These are phyloP conservation scores for Xylaria multiplex DNA, from an alignment of 2,329 filamentous ascomycete species.

Conservation along the genomic window DNA sequence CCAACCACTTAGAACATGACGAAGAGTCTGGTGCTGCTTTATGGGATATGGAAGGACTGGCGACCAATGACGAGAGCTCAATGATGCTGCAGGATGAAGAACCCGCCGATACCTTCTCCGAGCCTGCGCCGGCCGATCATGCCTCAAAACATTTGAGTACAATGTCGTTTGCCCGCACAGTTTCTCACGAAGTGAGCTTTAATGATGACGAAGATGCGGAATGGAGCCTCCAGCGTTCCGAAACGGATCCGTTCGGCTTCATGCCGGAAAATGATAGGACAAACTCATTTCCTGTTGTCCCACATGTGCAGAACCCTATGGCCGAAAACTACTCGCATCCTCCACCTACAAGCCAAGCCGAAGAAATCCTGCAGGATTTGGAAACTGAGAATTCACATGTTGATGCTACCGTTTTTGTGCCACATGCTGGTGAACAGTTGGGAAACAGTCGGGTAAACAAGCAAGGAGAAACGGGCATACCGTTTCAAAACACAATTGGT, in stretches of 20 bases:
- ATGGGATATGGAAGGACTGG: slow-evolving; percentile 39
- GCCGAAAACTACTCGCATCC: slow-evolving; percentile 49
- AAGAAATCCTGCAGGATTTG: slow-evolving; percentile 63
- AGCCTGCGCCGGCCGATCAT: slow-evolving; percentile 38
- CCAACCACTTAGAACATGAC: slow-evolving; percentile 42
- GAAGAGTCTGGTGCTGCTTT: slow-evolving; percentile 43
- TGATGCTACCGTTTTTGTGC: slow-evolving; percentile 51
- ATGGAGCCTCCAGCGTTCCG: slow-evolving; percentile 62
- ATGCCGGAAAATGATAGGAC: slow-evolving; percentile 67
- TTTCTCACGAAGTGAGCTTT: slow-evolving; percentile 70
- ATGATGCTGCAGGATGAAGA: slow-evolving; percentile 18
- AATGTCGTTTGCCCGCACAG: slow-evolving; percentile 71
- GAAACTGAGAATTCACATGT: slow-evolving; percentile 60
- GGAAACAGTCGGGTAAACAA: slow-evolving; percentile 47
- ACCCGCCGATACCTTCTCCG: slow-evolving; percentile 9
- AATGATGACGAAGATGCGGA: slow-evolving; percentile 67
- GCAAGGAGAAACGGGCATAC: slow-evolving; percentile 37
- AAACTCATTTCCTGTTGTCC: slow-evolving; percentile 71
- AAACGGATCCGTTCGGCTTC: slow-evolving; percentile 68
- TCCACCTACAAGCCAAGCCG: slow-evolving; percentile 61
- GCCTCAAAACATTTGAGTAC: slow-evolving; percentile 67
- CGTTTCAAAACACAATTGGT: slow-evolving; percentile 53
- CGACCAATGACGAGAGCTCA: slow-evolving; percentile 1
- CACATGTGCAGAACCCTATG: slow-evolving; percentile 51
- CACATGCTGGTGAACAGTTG: slow-evolving; percentile 49